phyloP scores from a whole-genome alignment of 1,139 yeast species.

The Yamadazyma dushanensis region DNA sequence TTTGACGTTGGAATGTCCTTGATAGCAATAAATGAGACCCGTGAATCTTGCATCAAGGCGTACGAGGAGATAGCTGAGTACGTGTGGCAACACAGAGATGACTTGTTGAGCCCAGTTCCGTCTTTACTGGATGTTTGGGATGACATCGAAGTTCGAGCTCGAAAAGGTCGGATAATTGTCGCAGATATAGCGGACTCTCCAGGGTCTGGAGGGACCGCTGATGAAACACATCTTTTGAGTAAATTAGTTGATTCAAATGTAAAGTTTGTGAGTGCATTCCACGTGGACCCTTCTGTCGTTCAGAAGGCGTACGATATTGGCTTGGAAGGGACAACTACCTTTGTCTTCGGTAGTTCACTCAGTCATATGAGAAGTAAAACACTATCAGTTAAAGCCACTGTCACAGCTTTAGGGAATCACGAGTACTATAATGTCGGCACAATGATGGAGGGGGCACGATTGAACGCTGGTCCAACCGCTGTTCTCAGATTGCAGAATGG shows the following conservation, averaged over 20 bases:
- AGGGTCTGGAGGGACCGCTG: constrained; percentile 13
- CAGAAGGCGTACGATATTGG: constrained; percentile 3
- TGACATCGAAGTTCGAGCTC: constrained; percentile 2
- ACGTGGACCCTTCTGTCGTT: constrained; percentile 11
- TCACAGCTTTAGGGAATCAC: constrained; percentile 4
- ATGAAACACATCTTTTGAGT: constrained; percentile 10
- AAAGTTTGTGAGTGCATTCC: constrained; percentile 12
- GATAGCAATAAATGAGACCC: constrained; percentile 7
- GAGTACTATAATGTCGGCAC: constrained; percentile 10
- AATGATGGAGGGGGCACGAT: constrained; percentile 12
- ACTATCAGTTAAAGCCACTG: constrained; percentile 7
- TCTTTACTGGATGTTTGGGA: constrained; percentile 6
- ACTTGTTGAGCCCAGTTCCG: constrained; percentile 6
- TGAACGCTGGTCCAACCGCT: constrained; percentile 9
- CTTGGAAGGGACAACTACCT: constrained; percentile 1
- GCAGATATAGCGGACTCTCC: constrained; percentile 13
- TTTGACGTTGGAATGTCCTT: constrained; percentile 11
- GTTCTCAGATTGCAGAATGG: constrained; percentile 9
- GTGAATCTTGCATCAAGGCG: constrained; percentile 7
- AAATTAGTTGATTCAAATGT: constrained; percentile 4
- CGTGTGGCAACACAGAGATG: constrained; percentile 9
- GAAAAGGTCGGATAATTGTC: constrained; percentile 9
- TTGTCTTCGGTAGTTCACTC: constrained; percentile 8
- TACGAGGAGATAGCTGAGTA: constrained; percentile 7
- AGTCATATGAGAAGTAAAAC: constrained; percentile 7